These are phyloP conservation scores for Ustilago shanxiensis DNA, from an alignment of 1,284 basidiomycete species.

Conservation along the genomic window DNA sequence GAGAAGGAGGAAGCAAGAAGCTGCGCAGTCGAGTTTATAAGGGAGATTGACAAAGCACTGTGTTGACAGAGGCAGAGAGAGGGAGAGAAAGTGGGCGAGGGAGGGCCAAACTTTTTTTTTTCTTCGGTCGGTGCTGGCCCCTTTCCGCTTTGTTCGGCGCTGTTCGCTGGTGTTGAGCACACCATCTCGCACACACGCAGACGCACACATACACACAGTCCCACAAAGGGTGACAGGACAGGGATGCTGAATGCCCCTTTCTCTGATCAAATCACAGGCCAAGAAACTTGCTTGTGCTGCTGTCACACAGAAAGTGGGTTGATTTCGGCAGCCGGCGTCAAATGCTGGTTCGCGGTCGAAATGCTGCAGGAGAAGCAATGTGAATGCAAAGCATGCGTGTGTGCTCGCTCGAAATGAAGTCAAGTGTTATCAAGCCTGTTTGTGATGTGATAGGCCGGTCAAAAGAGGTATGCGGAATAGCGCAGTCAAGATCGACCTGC, in stretches of 20 bases:
- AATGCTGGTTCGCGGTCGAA: slow-evolving; percentile 1
- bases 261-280: neutral
- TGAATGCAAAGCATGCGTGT: slow-evolving; percentile 2
- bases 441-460: slow-evolving; percentile 31
- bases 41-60: slow-evolving; percentile 16
- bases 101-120: neutral
- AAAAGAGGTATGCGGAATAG: slow-evolving; percentile 16
- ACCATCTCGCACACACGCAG: neutral
- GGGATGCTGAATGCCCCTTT: slow-evolving; percentile 10
- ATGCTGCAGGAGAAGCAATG: slow-evolving; percentile 16
- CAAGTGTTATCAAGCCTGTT: neutral
- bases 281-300: neutral
- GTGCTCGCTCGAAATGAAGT: slow-evolving; percentile 21
- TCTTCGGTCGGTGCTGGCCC: slow-evolving; percentile 14
- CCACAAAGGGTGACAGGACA: neutral
- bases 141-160: slow-evolving; percentile 13
- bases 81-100: neutral
- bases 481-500: slow-evolving; percentile 8
- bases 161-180: neutral
- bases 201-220: neutral
- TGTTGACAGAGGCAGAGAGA: slow-evolving; percentile 16
- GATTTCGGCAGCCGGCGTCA: slow-evolving; percentile 21
- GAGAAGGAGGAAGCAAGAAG: slow-evolving; percentile 14
- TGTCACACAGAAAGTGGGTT: slow-evolving; percentile 21
- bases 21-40: slow-evolving; percentile 42